Conservation (phyloP, 1,139 yeast genomes). For the Entelexis paramagnoliae region DNA sequence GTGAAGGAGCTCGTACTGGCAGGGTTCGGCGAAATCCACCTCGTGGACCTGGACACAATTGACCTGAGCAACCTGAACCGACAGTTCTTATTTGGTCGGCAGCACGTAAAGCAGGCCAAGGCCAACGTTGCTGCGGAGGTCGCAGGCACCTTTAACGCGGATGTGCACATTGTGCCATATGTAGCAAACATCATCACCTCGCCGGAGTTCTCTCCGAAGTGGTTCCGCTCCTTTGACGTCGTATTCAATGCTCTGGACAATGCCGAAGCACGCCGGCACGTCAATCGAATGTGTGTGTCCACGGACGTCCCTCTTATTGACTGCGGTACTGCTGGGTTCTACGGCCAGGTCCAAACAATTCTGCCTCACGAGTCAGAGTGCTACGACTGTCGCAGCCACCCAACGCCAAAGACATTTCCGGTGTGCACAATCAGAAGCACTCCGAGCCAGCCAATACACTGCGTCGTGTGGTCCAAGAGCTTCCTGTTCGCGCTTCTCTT, state of each 20-base stretch:
- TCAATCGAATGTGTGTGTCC: slow-evolving; percentile 70
- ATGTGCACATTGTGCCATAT: slow-evolving; percentile 63
- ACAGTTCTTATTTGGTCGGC: slow-evolving; percentile 78
- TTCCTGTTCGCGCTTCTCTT: slow-evolving; percentile 76
- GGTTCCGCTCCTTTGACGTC: slow-evolving; percentile 72
- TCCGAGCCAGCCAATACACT: slow-evolving; percentile 91
- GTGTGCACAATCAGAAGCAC: slow-evolving; percentile 96
- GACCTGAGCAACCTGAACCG: slow-evolving; percentile 86
- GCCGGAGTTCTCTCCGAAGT: slow-evolving; percentile 54
- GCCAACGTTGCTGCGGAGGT: slow-evolving; percentile 71
- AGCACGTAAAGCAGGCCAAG: slow-evolving; percentile 79
- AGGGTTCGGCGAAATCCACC: slow-evolving; percentile 82
- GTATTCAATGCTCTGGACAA: slow-evolving; percentile 91
- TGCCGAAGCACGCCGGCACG: slow-evolving; percentile 82
- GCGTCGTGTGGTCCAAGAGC: slow-evolving; percentile 96
- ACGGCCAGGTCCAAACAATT: slow-evolving; percentile 90
- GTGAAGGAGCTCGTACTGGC: slow-evolving; percentile 72
- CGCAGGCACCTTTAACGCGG: slow-evolving; percentile 66
- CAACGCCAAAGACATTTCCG: slow-evolving; percentile 81
- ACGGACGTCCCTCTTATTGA: slow-evolving; percentile 72
- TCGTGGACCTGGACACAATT: slow-evolving; percentile 89
- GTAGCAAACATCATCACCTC: slow-evolving; percentile 75
- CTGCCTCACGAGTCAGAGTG: slow-evolving; percentile 70
- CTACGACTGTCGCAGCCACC: slow-evolving; percentile 82
- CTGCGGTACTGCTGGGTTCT: slow-evolving; percentile 89